Evolutionary conservation across 345 rosid species (phyloP).

Genomic region (Odontarrhena argentea): DNA sequence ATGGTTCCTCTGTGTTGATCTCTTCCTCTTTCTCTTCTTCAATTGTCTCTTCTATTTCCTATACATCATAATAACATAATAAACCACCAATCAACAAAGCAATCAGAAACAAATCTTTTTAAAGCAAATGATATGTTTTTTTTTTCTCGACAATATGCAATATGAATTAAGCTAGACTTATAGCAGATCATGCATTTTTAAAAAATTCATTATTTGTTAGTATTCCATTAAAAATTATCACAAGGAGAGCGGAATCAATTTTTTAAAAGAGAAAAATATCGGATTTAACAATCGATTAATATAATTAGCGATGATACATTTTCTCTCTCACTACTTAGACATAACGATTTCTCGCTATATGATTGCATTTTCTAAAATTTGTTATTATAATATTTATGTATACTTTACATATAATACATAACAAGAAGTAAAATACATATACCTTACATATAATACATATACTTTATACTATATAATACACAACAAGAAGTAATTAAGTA

Average conservation of each 20-base stretch:
- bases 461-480: not conserved
- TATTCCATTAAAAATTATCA: no score
- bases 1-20: conserved; percentile 27
- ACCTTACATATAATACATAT: no score
- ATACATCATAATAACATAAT: not conserved
- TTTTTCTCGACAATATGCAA: no score
- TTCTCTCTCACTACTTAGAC: not conserved
- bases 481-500: not conserved
- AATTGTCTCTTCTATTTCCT: conserved; percentile 33
- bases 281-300: no score
- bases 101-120: no score
- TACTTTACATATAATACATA: not conserved
- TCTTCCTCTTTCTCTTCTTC: conserved; percentile 36
- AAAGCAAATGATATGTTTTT: no score
- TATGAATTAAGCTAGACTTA: no score
- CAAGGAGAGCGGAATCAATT: no score
- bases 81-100: not conserved
- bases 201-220: no score
- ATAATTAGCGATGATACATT: not conserved
- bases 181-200: no score
- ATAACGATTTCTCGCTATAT: not conserved
- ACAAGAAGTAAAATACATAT: not conserved
- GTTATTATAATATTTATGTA: not conserved
- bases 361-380: not conserved
- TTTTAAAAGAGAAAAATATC: no score